Base-by-base conservation (phyloP, 2,329 filamentous ascomycete genomes). In the Pseudocercospora ulei region DNA sequence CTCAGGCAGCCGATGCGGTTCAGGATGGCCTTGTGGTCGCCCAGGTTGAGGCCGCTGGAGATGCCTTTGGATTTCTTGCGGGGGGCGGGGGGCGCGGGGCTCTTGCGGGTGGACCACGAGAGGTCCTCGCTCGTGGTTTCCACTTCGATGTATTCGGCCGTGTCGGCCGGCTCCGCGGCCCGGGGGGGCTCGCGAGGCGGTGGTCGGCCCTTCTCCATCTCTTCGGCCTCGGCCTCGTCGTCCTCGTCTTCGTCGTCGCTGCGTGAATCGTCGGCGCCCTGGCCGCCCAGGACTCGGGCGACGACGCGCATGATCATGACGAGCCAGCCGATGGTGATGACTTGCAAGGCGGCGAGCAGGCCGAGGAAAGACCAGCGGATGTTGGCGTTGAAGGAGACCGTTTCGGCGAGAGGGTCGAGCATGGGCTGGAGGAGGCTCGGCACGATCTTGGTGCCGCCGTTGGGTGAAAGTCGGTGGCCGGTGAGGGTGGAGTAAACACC, bases 241-340 rank as follows among this genome's bases (percentile, higher is more conserved):
- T 73, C 78, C 13, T 78, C 82, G 4, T 67, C 80, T 62, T 93
- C 86, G 48, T 85, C 84, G 52, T 95, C 88, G 47, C 84, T 93
- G 39, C 90, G 77, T 11, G 76, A 73, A 56, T 98, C 90, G 48
- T 95, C 86, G 3, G 88, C 86, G 19, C 75, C 70, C 23, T 71
- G 74, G 19, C 88, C 87, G 35, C 71, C 73, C 22, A 96, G 58
- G 4, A 96, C 86, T 45, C 80, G 78, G 46, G 81, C 71, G 13
- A 86, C 86, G 2, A 98, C 82, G 41, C 78, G 76, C 24, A 87
- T 63, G 50, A 96, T 94, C 77, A 94, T 82, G 46, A 69, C 71
- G 56, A 96, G 93, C 90, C 90, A 96, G 46, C 82, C 71, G 22
- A 93, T 66, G 19, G 82, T 86, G 37, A 98, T 72, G 13, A 71